A percentile compares a stretch with the other conserved stretches of the same genome.
phyloP scores from a whole-genome alignment of 768 basidiomycete genomes.

The Tremella mesenterica region DNA sequence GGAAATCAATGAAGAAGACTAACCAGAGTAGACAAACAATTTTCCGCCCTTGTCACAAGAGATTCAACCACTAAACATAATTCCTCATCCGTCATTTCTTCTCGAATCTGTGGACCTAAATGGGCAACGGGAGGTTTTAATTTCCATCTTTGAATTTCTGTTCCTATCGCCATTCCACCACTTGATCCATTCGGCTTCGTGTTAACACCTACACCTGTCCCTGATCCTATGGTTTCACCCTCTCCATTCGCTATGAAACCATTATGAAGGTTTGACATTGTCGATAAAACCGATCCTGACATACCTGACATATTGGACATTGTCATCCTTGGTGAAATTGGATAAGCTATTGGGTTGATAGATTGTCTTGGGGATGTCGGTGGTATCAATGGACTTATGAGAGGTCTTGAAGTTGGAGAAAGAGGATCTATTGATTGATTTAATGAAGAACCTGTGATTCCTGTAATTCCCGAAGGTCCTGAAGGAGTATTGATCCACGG shows the following conservation, averaged over 20 bases:
- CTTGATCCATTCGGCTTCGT: too few relatives aligned
- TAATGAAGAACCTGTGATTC: too few relatives aligned
- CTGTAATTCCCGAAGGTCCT: too few relatives aligned
- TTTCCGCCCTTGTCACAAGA: conserved; percentile 65
- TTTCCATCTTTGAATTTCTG: conserved; percentile 52
- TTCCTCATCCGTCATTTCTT: conserved; percentile 64
- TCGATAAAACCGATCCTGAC: too few relatives aligned
- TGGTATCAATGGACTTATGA: background rate
- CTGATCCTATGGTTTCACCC: too few relatives aligned
- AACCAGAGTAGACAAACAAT: conserved; percentile 51
- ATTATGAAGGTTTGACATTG: too few relatives aligned
- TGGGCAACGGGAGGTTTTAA: conserved; percentile 30
- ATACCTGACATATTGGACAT: too few relatives aligned
- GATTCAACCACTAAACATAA: conserved; percentile 68
- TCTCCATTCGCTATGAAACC: too few relatives aligned
- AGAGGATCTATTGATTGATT: too few relatives aligned
- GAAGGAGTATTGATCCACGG: too few relatives aligned
- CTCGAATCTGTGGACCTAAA: conserved; percentile 55
- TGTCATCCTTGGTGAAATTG: conserved; percentile 27
- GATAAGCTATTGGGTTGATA: background rate
- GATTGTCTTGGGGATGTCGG: background rate
- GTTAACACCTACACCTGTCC: too few relatives aligned
- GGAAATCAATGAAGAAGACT: conserved; percentile 15
- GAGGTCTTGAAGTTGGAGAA: background rate
- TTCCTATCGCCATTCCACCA: too few relatives aligned